phyloP scores from a whole-genome alignment of 148 eudicot genomes.

The Suaeda aralocaspica region DNA sequence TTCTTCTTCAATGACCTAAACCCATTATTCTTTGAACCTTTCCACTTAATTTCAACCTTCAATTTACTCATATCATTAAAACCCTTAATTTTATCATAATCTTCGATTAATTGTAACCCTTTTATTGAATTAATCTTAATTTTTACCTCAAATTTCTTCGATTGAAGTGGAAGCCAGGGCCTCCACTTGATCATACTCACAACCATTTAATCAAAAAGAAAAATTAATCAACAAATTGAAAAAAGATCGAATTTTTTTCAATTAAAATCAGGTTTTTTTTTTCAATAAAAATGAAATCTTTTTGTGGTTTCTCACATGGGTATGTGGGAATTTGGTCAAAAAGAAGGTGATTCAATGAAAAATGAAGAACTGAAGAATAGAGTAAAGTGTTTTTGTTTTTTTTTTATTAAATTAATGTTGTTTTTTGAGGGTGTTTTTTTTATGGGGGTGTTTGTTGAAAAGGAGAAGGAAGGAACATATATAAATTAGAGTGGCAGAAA shows the following conservation, averaged over 20 bases:
- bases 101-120: slow-evolving; percentile 29
- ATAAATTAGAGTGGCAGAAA: neutral
- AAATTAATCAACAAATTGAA: neutral
- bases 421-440: neutral
- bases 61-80: slow-evolving; percentile 24
- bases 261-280: slow-evolving; percentile 1
- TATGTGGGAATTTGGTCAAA: slow-evolving; percentile 4
- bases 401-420: neutral
- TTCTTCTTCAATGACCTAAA: slow-evolving; percentile 42
- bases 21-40: slow-evolving; percentile 53
- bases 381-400: neutral
- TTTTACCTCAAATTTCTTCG: slow-evolving; percentile 48
- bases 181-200: slow-evolving; percentile 71
- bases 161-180: slow-evolving; percentile 50
- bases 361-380: neutral
- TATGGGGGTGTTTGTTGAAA: neutral
- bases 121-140: slow-evolving; percentile 35
- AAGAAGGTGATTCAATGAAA: neutral
- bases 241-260: neutral
- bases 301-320: neutral
- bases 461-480: neutral
- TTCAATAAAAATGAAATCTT: neutral
- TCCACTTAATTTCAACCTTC: slow-evolving; percentile 72
- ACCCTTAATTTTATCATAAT: slow-evolving; percentile 1
- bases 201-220: slow-evolving; percentile 28